Conservation (phyloP, 2,329 filamentous ascomycete species). For the Alternaria brassicae region DNA sequence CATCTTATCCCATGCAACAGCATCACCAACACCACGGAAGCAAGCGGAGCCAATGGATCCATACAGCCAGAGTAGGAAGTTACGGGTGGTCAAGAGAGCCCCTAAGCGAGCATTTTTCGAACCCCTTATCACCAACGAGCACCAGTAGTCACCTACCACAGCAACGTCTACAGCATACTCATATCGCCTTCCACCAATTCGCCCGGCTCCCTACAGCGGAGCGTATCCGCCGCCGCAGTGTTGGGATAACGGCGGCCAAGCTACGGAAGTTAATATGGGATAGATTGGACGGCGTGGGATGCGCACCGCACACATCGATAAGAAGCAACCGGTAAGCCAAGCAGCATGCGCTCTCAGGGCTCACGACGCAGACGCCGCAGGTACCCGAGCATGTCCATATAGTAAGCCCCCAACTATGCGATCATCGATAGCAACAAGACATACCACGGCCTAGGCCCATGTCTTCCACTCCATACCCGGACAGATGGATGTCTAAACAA, state of each 20-base stretch:
- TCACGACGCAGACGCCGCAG: slow-evolving; percentile 1
- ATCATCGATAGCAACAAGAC: neutral
- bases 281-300: slow-evolving; percentile 11
- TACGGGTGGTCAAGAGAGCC: neutral
- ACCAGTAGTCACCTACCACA: neutral
- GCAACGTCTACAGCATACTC: neutral
- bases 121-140: neutral
- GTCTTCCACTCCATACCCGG: neutral
- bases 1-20: neutral
- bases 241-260: slow-evolving; percentile 1
- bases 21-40: neutral
- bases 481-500: neutral
- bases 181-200: neutral
- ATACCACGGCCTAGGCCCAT: neutral
- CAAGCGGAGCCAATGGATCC: neutral
- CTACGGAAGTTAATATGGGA: slow-evolving; percentile 11
- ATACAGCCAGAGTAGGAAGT: neutral
- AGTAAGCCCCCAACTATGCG: neutral
- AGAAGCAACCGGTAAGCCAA: neutral
- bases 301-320: slow-evolving; percentile 4
- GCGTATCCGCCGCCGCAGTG: neutral
- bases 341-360: neutral
- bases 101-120: neutral
- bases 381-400: slow-evolving; percentile 6
- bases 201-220: neutral